Percentiles rank a stretch among this genome's conserved stretches.
phyloP scores from a whole-genome alignment of 2,329 filamentous ascomycete genomes.

The Clathrospora elynae region DNA sequence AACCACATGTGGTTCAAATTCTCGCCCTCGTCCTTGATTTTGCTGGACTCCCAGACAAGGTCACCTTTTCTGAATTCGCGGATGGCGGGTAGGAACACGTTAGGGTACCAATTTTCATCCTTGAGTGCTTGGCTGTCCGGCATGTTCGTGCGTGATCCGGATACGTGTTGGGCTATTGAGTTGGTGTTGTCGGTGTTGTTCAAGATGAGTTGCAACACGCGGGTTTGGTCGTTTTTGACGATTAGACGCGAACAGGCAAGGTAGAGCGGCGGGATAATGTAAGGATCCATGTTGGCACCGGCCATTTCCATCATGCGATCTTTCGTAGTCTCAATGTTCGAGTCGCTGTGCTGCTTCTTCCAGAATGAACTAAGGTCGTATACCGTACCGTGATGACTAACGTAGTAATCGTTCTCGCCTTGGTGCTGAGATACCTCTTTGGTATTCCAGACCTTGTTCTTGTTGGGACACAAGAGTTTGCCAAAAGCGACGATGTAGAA shows the following conservation, averaged over 20 bases:
- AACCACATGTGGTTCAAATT: conserved; percentile 76
- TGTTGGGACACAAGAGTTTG: conserved; percentile 83
- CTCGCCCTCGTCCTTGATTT: conserved; percentile 68
- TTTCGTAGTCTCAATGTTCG: conserved; percentile 61
- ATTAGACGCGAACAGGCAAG: conserved; percentile 77
- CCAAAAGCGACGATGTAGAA: conserved; percentile 95
- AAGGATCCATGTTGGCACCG: conserved; percentile 79
- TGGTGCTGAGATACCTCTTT: conserved; percentile 72
- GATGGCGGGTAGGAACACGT: conserved; percentile 76
- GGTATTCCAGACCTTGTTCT: conserved; percentile 82
- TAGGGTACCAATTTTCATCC: conserved; percentile 75
- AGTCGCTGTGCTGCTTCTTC: conserved; percentile 82
- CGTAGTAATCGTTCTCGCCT: conserved; percentile 79
- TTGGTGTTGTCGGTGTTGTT: conserved; percentile 65
- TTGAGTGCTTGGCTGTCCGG: conserved; percentile 60
- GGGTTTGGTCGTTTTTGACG: conserved; percentile 48
- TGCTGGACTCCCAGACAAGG: conserved; percentile 70
- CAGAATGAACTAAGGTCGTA: conserved; percentile 94
- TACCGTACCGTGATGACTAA: conserved; percentile 83
- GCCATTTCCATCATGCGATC: conserved; percentile 76
- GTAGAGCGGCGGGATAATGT: conserved; percentile 80
- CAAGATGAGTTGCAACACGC: conserved; percentile 61
- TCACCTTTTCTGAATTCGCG: conserved; percentile 86
- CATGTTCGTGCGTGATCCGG: conserved; percentile 66
- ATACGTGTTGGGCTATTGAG: conserved; percentile 68